Conservation (phyloP, 108 stramenopile genomes). For the Skeletonema menzelii region DNA sequence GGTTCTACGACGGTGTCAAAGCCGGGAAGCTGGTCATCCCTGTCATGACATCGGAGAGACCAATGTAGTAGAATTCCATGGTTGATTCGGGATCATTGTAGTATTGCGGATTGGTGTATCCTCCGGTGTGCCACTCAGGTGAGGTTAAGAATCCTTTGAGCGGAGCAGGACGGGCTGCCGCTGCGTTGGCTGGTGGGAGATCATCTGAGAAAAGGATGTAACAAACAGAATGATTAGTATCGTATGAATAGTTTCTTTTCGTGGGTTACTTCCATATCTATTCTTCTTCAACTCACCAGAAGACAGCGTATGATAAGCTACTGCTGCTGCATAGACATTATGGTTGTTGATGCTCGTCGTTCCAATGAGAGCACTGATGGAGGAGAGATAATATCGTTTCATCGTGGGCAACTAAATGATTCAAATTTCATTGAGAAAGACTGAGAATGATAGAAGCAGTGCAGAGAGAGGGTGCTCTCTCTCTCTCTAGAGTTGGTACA, state of each 20-base stretch:
- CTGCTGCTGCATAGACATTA: background rate
- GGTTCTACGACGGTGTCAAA: background rate
- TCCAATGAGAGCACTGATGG: background rate
- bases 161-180: background rate
- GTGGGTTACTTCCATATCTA: too few relatives aligned
- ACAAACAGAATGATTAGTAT: background rate
- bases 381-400: background rate
- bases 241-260: too few relatives aligned
- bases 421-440: too few relatives aligned
- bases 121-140: background rate
- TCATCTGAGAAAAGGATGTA: background rate
- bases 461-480: too few relatives aligned
- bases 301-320: background rate
- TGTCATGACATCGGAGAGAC: background rate
- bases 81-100: background rate
- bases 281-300: background rate
- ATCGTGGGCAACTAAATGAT: background rate
- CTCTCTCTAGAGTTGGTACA: too few relatives aligned
- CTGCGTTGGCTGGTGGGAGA: background rate
- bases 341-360: background rate
- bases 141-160: background rate
- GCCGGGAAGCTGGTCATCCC: background rate
- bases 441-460: too few relatives aligned
- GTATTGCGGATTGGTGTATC: background rate
- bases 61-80: background rate